Base-by-base conservation (phyloP, 257 asterid species). In the Datura wrightii region DNA sequence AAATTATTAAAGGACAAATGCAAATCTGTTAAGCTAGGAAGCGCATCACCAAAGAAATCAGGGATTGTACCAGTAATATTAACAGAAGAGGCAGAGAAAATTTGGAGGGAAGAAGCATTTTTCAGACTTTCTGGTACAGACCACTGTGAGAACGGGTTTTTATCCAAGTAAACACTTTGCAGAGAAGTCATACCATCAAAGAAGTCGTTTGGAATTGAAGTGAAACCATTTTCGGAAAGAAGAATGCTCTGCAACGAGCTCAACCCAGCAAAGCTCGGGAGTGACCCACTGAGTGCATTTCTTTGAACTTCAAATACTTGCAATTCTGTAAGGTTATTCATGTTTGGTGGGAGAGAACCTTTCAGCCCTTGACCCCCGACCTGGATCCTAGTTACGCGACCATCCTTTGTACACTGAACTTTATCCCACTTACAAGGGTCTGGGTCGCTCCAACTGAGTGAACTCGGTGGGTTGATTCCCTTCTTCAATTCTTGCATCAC, bases 181-280 rank as follows among this genome's bases (percentile, higher is more conserved):
- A 96, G 85, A 3, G 97, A 87, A 65, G 80, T 88, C 97, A 93
- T 85, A 78, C 98, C 98, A 44, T 91, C 42, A 88, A 96, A 96
- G 90, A 96, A 94, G 88, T 93, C 97, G 54, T 89, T 56, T 0
- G 99, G 95, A 41, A 94, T 90, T 5, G 83, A 90, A 36, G 93
- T 79, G 86, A 96, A 96, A 41, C 81, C 87, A 90, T 94, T 96
- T 87, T 87, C 60, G 85, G 14, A 88, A 84, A 93, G 84, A 1
- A 91, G 80, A 31, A 94, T 13, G 11, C 84, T 24, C 82, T 86
- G 89, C 58, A 96, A 90, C 54, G 92, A 85, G 50, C 15, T 79
- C 84, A 94, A 62, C 81, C 97, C 96, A 71, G 94, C 48, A 48
- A 96, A 85, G 87, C 89, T 93, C 65, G 98, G 99, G 0, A 96